Base-by-base conservation (phyloP, 495 filamentous ascomycete genomes). In the Cercophora sp. region DNA sequence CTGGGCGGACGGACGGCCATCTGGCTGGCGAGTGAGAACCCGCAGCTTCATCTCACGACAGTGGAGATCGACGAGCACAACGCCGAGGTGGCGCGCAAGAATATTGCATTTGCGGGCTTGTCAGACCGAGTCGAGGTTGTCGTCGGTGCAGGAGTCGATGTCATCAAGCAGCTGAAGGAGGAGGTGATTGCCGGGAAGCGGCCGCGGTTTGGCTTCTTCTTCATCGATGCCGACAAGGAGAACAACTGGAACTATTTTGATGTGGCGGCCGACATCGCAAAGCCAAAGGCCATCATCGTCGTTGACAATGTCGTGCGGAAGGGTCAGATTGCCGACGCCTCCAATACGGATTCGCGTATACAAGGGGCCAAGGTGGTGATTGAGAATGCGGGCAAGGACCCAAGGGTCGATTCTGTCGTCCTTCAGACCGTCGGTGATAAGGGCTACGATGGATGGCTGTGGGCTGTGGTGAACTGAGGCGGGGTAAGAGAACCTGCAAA, bases 341-440 rank as follows among this genome's bases (percentile, higher is more conserved):
- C 23, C 10, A 49, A 18, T 10, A 34, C 31, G 18, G 41, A 62
- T 3, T 20, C 31, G 18, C 19, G 22, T 1, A 51, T 52, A 2
- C 27, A 26, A 22, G 63, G 58, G 1, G 50, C 42, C 22, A 58
- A 69, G 23, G 18, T 48, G 53, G 65, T 77, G 6, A 70, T 80
- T 16, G 77, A 75, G 58, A 67, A 66, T 44, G 68, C 71, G 25
- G 77, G 73, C 11, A 68, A 60, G 55, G 70, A 78, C 52, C 27
- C 57, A 6, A 63, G 74, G 42, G 64, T 80, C 2, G 72, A 79
- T 37, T 70, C 68, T 20, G 68, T 69, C 26, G 65, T 81, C 2
- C 54, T 81, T 49, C 76, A 80, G 61, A 75, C 71, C 1, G 72
- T 79, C 8, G 71, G 72, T 0, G 73, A 74, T 60, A 82, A 81